Conservation (phyloP, 805 yeast genomes). For the Torulaspora gathmanii region DNA sequence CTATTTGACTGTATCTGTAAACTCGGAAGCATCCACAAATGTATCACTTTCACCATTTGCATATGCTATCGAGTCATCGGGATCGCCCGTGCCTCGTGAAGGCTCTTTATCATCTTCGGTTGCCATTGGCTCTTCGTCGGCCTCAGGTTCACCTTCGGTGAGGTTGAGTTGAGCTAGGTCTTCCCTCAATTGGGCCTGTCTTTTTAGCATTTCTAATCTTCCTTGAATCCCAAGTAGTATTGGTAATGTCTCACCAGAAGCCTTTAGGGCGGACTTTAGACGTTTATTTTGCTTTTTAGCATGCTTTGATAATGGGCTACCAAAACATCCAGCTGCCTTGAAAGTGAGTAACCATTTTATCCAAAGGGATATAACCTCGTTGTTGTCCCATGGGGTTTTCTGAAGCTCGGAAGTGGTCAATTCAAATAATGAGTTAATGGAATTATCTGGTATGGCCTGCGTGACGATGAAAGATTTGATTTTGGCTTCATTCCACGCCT, state of each 20-base stretch:
- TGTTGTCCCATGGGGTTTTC: constrained; percentile 28
- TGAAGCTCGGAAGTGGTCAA: constrained; percentile 45
- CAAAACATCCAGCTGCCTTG: constrained; percentile 32
- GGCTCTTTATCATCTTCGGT: constrained; percentile 36
- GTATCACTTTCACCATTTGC: constrained; percentile 46
- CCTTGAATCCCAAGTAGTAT: constrained; percentile 79
- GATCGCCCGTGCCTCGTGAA: constrained; percentile 40
- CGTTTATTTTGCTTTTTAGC: constrained; percentile 44
- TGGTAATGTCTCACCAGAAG: constrained; percentile 58
- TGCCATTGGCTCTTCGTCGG: constrained; percentile 32
- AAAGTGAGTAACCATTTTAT: constrained; percentile 71
- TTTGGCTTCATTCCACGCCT: constrained; percentile 29
- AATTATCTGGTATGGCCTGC: constrained; percentile 39
- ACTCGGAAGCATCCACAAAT: constrained; percentile 38
- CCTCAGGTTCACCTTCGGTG: constrained; percentile 31
- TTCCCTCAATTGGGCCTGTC: constrained; percentile 68
- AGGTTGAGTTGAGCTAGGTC: constrained; percentile 42
- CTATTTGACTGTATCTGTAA: background rate
- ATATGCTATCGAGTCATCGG: constrained; percentile 33
- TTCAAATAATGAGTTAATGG: constrained; percentile 44
- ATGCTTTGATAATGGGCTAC: constrained; percentile 22
- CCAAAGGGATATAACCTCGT: constrained; percentile 49
- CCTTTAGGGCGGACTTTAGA: constrained; percentile 52
- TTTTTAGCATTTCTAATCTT: constrained; percentile 65
- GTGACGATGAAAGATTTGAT: constrained; percentile 34